Base-by-base conservation (phyloP, 2,329 filamentous ascomycete genomes). In the Paecilomyces variotii region DNA sequence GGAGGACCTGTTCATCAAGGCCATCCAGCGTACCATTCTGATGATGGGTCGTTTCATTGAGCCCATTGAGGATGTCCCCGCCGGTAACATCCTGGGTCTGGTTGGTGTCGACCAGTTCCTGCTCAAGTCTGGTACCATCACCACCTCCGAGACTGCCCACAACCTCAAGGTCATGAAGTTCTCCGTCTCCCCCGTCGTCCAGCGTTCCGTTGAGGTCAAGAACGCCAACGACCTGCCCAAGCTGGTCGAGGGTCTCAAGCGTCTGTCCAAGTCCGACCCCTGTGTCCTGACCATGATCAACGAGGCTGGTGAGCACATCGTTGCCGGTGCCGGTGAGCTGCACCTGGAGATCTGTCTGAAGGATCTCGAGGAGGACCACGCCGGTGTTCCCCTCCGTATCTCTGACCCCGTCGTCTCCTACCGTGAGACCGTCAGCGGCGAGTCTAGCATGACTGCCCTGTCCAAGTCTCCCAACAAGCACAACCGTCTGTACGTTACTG, bases 101-200 rank as follows among this genome's bases (percentile, higher is more conserved):
- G 94, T 99, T 76, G 94, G 94, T 88, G 91, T 99, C 72, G 94
- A 99, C 79, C 94, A 99, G 87, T 99, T 97, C 90, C 85, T 99
- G 85, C 91, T 99, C 84, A 99, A 99, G 89, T 97, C 94, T 78
- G 94, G 94, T 89, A 99, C 94, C 74, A 89, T 99, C 72, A 96
- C 92, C 81, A 97, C 93, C 77, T 87, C 85, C 76, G 94, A 99
- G 70, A 95, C 91, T 67, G 93, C 94, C 77, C 94, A 99, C 89
- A 99, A 99, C 88, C 83, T 99, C 74, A 97, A 97, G 89, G 94
- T 99, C 82, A 99, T 99, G 94, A 97, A 97, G 86, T 99, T 99
- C 89, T 99, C 94, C 75, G 94, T 99, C 78, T 97, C 94, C 62
- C 94, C 94, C 72, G 94, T 99, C 82, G 94, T 99, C 68, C 93